Base-by-base conservation (phyloP, 2,329 filamentous ascomycete genomes). In the Stagonosporopsis chrysanthemi region DNA sequence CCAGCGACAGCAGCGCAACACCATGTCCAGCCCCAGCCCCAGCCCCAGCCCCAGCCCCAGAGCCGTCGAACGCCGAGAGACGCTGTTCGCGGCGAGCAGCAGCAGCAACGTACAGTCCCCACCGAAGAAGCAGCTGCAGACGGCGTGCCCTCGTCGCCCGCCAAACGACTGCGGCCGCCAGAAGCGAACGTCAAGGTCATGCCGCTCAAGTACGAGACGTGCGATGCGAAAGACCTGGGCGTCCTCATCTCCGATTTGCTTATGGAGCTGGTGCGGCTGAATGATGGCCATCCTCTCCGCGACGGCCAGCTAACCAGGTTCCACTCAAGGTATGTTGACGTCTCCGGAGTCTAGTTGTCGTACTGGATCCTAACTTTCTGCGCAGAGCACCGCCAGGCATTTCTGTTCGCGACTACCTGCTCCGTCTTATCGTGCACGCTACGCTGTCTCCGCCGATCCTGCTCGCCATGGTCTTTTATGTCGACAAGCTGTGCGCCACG, bases 391-490 rank as follows among this genome's bases (percentile, higher is more conserved):
- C 95, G 1, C 95, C 95, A 7, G 93, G 91, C 49, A 99, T 99
- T 58, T 97, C 92, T 24, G 94, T 99, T 29, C 84, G 89, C 60
- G 95, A 99, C 75, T 99, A 99, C 74, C 84, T 99, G 33, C 90
- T 95, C 70, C 89, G 95, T 62, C 83, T 99, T 56, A 95, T 96
- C 23, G 92, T 92, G 57, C 95, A 99, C 75, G 95, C 95, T 24
- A 97, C 94, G 0, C 83, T 99, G 3, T 92, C 92, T 6, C 93
- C 95, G 12, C 94, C 95, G 0, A 89, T 99, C 47, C 83, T 99
- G n/a, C 86, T 99, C 33, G 95, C 93, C 67, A 98, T 99, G 92
- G 95, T 99, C 55, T 99, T 96, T 74, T 99, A 98, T 72, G 98
- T 99, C 70, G 95, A 99, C 78, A 89, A 92, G 29, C 84, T 99